phyloP scores from a whole-genome alignment of 2,329 filamentous ascomycete genomes.

The Gliomastix tumulicola region DNA sequence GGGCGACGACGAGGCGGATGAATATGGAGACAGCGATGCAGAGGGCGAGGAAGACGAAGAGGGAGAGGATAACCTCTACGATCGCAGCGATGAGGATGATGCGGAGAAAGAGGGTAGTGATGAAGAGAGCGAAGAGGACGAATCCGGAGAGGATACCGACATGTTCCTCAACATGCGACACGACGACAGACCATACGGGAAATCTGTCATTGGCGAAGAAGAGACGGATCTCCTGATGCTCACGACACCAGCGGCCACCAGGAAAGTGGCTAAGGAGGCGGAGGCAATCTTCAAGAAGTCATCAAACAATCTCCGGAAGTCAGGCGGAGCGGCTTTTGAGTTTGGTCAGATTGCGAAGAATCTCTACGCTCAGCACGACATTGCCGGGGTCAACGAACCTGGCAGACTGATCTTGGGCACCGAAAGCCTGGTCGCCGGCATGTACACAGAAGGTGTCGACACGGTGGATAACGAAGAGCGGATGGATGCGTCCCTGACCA shows the following conservation, averaged over 20 bases:
- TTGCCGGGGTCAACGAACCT: constrained; percentile 59
- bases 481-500: constrained; percentile 49
- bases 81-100: constrained; percentile 25
- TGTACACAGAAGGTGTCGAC: constrained; percentile 58
- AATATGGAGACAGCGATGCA: constrained; percentile 27
- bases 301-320: constrained; percentile 31
- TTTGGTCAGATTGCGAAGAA: constrained; percentile 68
- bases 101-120: constrained; percentile 29
- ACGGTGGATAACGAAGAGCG: constrained; percentile 47
- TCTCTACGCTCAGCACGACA: constrained; percentile 48
- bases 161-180: constrained; percentile 43
- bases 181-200: constrained; percentile 28
- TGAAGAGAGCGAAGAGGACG: constrained; percentile 25
- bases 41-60: constrained; percentile 21
- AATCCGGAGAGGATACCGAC: constrained; percentile 23
- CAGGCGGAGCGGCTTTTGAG: constrained; percentile 14
- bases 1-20: constrained; percentile 24
- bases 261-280: constrained; percentile 46
- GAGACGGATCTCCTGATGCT: constrained; percentile 48
- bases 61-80: constrained; percentile 32
- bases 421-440: constrained; percentile 59
- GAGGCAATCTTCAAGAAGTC: constrained; percentile 49
- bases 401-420: constrained; percentile 68
- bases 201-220: constrained; percentile 32
- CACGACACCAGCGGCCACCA: constrained; percentile 45